Percentiles rank a stretch among this genome's conserved stretches.
These are phyloP conservation scores for Alternaria arborescens DNA, from an alignment of 2,329 filamentous ascomycete species.

Conservation along the genomic window DNA sequence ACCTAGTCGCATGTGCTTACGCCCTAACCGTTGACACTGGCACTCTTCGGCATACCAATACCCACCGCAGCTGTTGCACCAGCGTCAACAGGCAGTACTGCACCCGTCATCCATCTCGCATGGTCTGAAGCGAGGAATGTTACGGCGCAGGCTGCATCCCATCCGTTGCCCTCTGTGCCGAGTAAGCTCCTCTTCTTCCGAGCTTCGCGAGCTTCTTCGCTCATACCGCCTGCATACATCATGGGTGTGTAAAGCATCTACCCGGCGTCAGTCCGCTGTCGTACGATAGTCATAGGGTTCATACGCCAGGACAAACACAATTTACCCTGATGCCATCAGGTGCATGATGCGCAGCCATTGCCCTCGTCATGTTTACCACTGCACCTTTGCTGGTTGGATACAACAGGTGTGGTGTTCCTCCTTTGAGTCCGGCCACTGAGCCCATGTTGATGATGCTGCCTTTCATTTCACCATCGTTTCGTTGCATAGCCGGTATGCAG, in stretches of 20 bases:
- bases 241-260: constrained; percentile 64
- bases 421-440: constrained; percentile 66
- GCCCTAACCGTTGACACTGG: constrained; percentile 36
- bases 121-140: constrained; percentile 62
- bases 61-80: constrained; percentile 42
- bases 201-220: constrained; percentile 58
- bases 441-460: constrained; percentile 70
- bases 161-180: constrained; percentile 63
- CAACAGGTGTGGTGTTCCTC: constrained; percentile 62
- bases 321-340: constrained; percentile 62
- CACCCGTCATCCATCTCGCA: constrained; percentile 61
- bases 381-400: constrained; percentile 65
- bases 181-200: constrained; percentile 60
- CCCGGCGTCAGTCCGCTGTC: neutral
- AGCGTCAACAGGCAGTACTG: constrained; percentile 41
- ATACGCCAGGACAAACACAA: constrained; percentile 61
- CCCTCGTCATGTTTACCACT: constrained; percentile 64
- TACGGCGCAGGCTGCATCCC: constrained; percentile 63
- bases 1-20: neutral
- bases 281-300: neutral
- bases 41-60: constrained; percentile 34
- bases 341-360: constrained; percentile 65
- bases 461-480: constrained; percentile 57
- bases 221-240: constrained; percentile 63
- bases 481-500: constrained; percentile 67